Base-by-base conservation (phyloP, 2,329 filamentous ascomycete species). In the Coleophoma crateriformis region DNA sequence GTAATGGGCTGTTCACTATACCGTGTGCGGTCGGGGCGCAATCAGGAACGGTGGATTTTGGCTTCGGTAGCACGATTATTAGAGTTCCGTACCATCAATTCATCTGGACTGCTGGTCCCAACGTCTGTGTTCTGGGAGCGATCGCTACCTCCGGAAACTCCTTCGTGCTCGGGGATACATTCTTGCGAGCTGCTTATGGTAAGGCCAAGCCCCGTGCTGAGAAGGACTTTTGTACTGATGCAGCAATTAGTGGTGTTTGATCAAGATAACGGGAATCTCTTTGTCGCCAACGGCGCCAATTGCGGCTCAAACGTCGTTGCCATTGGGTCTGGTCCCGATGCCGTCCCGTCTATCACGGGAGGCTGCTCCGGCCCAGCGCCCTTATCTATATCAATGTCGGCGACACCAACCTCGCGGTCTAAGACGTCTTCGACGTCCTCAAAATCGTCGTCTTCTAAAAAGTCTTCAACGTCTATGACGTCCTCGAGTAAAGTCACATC, bases 191-290 rank as follows among this genome's bases (percentile, higher is more conserved):
- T 13, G 52, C 51, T 15, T 56, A 51, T 35, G 49, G 52, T 52
- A 39, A 34, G 44, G n/a, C 14, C 8, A 27, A 15, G n/a, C 20
- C 20, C 20, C 19, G 33, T 11, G 34, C 10, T 27, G 11, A 14
- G 6, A 4, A 6, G 17, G 20, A 17, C 33, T 14, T 10, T 4
- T 5, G 5, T 27, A 27, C 27, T 27, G 27, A 27, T 7, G 27
- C 5, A 27, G 27, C 27, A 10, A 27, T 6, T 34, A 54, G 56
- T 52, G n/a, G 56, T 57, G 7, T 58, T 47, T 48, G 56, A 58
- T 34, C 55, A 57, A 37, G 56, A 57, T 32, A 57, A 57, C 19
- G 15, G 27, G 22, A 57, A 54, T 46, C 38, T 57, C 15, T 52
- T 45, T 34, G 27, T 59, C 12, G 55, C 55, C 2, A 49, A 56